These are phyloP conservation scores for Penicillium sp. DNA, from an alignment of 2,329 filamentous ascomycete genomes.

Conservation along the genomic window DNA sequence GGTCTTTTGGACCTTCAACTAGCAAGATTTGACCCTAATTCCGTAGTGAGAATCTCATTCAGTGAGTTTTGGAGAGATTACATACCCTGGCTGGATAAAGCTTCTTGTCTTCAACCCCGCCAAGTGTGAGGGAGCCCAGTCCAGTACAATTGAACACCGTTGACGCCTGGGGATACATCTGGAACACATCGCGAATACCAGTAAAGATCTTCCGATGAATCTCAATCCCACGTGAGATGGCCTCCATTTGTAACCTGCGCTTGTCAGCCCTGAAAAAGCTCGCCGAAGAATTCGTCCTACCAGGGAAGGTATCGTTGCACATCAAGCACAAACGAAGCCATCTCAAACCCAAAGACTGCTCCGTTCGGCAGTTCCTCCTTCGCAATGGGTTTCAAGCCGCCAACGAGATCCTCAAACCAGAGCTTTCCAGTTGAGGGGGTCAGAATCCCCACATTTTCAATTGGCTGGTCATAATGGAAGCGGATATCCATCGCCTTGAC, in stretches of 20 bases:
- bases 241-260: neutral
- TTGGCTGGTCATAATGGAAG: neutral
- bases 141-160: neutral
- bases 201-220: neutral
- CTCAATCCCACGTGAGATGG: neutral
- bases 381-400: neutral
- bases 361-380: neutral
- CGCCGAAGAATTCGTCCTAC: neutral
- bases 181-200: neutral
- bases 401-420: neutral
- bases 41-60: neutral
- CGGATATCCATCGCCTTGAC: neutral
- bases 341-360: neutral
- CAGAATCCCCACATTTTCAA: neutral
- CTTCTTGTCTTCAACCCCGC: neutral
- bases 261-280: no score
- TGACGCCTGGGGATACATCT: neutral
- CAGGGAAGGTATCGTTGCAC: neutral
- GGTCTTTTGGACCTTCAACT: neutral
- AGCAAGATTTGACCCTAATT: neutral
- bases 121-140: neutral
- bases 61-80: neutral
- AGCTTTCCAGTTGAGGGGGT: neutral
- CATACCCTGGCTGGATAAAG: neutral
- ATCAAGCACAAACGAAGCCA: neutral